Evolutionary conservation across 768 basidiomycete genomes (phyloP).

Genomic region (Suillus subluteus): DNA sequence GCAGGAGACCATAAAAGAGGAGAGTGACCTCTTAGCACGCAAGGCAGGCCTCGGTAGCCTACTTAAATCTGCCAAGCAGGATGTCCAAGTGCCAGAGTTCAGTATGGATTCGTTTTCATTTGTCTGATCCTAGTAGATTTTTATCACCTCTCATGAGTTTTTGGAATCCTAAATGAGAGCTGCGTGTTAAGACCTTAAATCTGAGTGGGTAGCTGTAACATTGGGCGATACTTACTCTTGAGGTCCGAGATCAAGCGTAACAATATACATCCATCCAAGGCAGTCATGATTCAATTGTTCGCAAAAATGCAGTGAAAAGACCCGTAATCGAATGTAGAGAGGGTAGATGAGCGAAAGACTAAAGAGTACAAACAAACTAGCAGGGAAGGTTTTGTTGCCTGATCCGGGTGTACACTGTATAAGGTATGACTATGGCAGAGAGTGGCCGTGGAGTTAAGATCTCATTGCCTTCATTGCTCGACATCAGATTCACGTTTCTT

Average conservation of each 20-base stretch:
- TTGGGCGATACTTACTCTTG: not conserved
- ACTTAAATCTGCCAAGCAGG: slow-evolving; percentile 90
- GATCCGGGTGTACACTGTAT: slow-evolving; percentile 4
- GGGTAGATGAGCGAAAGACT: not conserved
- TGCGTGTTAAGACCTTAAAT: not conserved
- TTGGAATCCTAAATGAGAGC: not conserved
- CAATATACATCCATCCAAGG: not conserved
- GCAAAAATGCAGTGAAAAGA: not conserved
- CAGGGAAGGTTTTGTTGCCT: slow-evolving; percentile 1
- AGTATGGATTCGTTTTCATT: slow-evolving; percentile 88
- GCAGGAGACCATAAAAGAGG: slow-evolving; percentile 44
- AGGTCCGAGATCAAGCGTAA: not conserved
- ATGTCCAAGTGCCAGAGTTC: slow-evolving; percentile 85
- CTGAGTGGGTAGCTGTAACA: not conserved
- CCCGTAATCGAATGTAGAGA: not conserved
- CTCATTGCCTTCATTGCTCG: slow-evolving; percentile 42
- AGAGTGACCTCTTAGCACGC: slow-evolving; percentile 64
- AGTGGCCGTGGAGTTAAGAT: not conserved
- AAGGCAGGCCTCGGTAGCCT: slow-evolving; percentile 80
- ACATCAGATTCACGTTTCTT: slow-evolving; percentile 84
- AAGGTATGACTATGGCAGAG: slow-evolving; percentile 7
- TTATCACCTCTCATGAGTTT: not conserved
- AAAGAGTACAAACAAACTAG: slow-evolving; percentile 8
- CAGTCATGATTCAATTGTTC: slow-evolving; percentile 4
- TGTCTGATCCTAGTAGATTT: slow-evolving; percentile 40